Conservation (phyloP, 2,329 filamentous ascomycete species). For the Emergomyces orientalis region DNA sequence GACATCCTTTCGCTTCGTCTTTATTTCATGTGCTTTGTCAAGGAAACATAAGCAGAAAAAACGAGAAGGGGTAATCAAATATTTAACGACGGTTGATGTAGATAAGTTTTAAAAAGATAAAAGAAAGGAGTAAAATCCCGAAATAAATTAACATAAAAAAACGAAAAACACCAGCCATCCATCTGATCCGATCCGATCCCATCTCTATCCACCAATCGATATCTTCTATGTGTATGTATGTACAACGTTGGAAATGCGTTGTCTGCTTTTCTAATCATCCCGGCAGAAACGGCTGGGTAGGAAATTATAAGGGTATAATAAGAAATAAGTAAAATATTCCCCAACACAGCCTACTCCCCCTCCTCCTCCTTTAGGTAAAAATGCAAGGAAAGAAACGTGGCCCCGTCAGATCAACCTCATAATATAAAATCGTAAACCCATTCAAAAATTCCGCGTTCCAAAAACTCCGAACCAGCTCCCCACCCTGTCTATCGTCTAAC, state of each 20-base stretch:
- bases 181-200: not conserved
- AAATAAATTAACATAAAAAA: not conserved
- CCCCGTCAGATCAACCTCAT: not conserved
- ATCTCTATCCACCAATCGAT: not conserved
- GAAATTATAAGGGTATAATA: not conserved
- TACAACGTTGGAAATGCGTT: not conserved
- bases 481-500: not conserved
- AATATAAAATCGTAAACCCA: not conserved
- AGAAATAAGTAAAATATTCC: not conserved
- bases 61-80: too few relatives aligned
- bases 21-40: too few relatives aligned
- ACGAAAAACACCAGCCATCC: not conserved
- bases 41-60: too few relatives aligned
- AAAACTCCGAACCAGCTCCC: not conserved
- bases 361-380: not conserved
- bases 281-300: too few relatives aligned
- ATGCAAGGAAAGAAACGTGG: not conserved
- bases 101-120: not conserved
- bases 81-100: not conserved
- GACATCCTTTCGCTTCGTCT: too few relatives aligned
- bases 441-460: not conserved
- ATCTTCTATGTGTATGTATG: not conserved
- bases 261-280: too few relatives aligned
- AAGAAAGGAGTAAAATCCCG: not conserved
- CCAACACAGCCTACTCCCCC: not conserved